A percentile compares a stretch with the other conserved stretches of the same genome.
Evolutionary conservation across 306 rosid species (phyloP).

Genomic region (Ormosia emarginata): DNA sequence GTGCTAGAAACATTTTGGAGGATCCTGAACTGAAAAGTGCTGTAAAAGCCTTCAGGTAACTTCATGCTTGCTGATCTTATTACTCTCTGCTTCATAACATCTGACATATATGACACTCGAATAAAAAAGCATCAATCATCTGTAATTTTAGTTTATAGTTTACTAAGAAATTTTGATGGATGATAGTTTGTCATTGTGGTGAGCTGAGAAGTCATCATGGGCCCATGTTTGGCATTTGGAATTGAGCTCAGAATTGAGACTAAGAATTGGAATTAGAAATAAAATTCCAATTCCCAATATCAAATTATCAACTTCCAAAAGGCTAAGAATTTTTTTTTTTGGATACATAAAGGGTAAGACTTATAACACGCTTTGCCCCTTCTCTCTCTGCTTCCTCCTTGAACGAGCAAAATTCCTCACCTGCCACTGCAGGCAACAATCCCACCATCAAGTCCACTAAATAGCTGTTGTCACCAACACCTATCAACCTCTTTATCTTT

Average conservation of each 20-base stretch:
- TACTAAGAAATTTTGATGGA: background rate
- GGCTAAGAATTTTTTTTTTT: background rate
- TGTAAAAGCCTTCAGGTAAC: conserved; percentile 79
- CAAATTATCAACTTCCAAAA: background rate
- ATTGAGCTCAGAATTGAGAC: background rate
- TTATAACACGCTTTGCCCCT: background rate
- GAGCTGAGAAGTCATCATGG: background rate
- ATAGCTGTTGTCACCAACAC: background rate
- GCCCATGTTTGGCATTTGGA: background rate
- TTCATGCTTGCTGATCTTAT: background rate
- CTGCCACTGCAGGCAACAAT: background rate
- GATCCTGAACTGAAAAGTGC: conserved; percentile 80
- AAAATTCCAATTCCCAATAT: background rate
- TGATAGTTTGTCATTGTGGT: background rate
- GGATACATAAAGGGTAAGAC: no score
- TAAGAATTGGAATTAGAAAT: background rate
- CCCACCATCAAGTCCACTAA: background rate
- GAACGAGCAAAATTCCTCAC: background rate
- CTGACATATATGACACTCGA: background rate
- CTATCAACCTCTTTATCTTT: background rate
- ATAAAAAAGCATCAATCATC: background rate
- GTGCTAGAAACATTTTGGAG: conserved; percentile 86
- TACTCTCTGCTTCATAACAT: background rate
- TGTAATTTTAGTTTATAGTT: background rate
- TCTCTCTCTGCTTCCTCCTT: background rate